Evolutionary conservation across 768 basidiomycete species (phyloP).

Genomic region (Lactarius evosmus): DNA sequence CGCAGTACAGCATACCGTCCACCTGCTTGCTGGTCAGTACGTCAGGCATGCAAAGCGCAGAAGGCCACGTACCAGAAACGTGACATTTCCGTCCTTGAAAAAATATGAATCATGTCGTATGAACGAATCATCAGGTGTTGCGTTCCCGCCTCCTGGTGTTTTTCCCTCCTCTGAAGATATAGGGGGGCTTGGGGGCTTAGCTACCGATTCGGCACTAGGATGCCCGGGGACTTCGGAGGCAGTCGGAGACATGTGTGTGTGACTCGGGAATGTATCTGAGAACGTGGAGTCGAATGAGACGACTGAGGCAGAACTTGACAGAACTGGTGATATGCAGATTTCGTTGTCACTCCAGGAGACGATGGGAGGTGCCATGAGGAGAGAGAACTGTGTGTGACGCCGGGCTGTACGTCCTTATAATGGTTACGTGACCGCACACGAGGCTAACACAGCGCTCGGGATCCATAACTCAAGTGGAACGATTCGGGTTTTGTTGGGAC

Average conservation of each 20-base stretch:
- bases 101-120: slow-evolving; percentile 18
- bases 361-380: slow-evolving; percentile 4
- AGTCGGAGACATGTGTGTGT: not conserved
- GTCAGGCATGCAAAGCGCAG: not conserved
- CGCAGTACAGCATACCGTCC: slow-evolving; percentile 10
- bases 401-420: too few relatives aligned
- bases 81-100: slow-evolving; percentile 23
- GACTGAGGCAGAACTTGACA: slow-evolving; percentile 2
- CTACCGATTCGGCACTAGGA: not conserved
- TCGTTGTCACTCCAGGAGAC: not conserved
- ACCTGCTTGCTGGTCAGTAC: not conserved
- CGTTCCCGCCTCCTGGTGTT: not conserved
- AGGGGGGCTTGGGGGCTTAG: not conserved
- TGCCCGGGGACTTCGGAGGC: not conserved
- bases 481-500: too few relatives aligned
- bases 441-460: too few relatives aligned
- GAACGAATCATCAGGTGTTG: not conserved
- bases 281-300: slow-evolving; percentile 5
- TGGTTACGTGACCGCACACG: too few relatives aligned
- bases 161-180: not conserved
- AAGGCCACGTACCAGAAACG: slow-evolving; percentile 17
- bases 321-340: not conserved
- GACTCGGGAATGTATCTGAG: not conserved
- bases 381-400: not conserved
- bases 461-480: too few relatives aligned